Conservation (phyloP, 1,284 basidiomycete species). For the Cryptococcus sp. region DNA sequence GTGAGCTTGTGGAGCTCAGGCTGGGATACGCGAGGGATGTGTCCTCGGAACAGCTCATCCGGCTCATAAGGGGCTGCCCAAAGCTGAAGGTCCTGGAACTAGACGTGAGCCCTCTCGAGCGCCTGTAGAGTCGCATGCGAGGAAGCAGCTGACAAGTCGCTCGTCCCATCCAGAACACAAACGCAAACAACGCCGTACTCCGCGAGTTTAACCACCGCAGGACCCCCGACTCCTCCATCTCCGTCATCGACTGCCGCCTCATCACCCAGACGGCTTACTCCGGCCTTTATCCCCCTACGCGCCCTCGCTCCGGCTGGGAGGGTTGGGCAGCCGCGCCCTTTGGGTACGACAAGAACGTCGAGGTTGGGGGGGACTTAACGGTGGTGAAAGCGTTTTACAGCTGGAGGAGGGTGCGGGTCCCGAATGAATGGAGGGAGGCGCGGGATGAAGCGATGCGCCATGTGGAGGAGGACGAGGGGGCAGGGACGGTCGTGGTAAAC, state of each 20-base stretch:
- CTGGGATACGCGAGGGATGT: constrained; percentile 66
- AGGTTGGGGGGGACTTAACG: constrained; percentile 55
- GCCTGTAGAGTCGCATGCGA: too few relatives aligned
- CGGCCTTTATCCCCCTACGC: constrained; percentile 53
- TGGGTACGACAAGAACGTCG: constrained; percentile 24
- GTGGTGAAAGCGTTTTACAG: constrained; percentile 81
- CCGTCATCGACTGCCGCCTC: constrained; percentile 70
- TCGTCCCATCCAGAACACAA: constrained; percentile 56
- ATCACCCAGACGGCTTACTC: constrained; percentile 62
- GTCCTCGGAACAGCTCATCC: constrained; percentile 60
- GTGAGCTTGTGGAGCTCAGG: constrained; percentile 64
- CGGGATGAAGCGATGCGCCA: constrained; percentile 12
- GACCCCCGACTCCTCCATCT: constrained; percentile 49
- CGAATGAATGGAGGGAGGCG: constrained; percentile 27
- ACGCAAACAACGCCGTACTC: constrained; percentile 61
- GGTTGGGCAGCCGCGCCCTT: constrained; percentile 59
- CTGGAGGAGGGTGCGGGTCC: constrained; percentile 71
- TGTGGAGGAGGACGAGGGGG: not conserved
- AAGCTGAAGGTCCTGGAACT: constrained; percentile 66
- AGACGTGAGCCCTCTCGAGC: constrained; percentile 52
- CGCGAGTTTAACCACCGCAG: constrained; percentile 66
- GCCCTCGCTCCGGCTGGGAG: constrained; percentile 68
- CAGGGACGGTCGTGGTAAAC: too few relatives aligned
- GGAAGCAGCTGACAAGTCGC: too few relatives aligned
- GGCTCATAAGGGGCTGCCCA: constrained; percentile 63